Percentiles rank a stretch among this genome's conserved stretches.
These are phyloP conservation scores for Dryas alaskensis DNA, from an alignment of 306 rosid genomes.

Conservation along the genomic window DNA sequence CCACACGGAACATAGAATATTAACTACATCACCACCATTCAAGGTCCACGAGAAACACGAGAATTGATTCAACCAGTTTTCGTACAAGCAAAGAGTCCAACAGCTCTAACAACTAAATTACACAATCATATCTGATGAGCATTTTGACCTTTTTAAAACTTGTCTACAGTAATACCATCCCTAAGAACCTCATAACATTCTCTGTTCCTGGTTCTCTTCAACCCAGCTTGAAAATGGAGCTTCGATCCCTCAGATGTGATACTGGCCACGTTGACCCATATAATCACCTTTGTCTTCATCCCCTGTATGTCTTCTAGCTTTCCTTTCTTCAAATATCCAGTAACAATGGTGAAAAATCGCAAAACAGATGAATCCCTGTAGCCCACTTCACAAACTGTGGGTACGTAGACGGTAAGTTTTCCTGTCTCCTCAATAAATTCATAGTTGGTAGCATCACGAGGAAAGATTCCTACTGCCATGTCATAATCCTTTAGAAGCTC, in stretches of 20 bases:
- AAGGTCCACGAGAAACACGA: conserved; percentile 22
- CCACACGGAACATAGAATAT: conserved; percentile 2
- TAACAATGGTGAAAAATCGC: conserved; percentile 67
- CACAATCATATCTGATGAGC: conserved; percentile 11
- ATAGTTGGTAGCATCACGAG: conserved; percentile 90
- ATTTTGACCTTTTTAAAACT: conserved; percentile 42
- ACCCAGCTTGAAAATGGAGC: conserved; percentile 76
- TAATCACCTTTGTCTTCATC: conserved; percentile 83
- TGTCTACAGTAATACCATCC: conserved; percentile 71
- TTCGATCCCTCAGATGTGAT: conserved; percentile 76
- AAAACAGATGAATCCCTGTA: conserved; percentile 79
- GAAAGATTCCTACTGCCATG: conserved; percentile 78
- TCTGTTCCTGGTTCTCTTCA: conserved; percentile 86
- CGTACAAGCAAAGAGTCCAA: conserved; percentile 19
- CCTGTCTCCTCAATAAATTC: conserved; percentile 80
- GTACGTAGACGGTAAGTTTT: conserved; percentile 75
- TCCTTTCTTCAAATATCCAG: conserved; percentile 87
- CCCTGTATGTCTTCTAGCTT: conserved; percentile 85
- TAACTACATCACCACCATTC: conserved; percentile 21
- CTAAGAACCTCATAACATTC: conserved; percentile 82
- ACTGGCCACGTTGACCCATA: conserved; percentile 80
- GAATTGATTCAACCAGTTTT: conserved; percentile 25
- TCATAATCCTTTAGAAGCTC: conserved; percentile 84
- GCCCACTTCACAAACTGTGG: conserved; percentile 73
- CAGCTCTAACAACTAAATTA: conserved; percentile 21